Conservation (phyloP, 2,329 filamentous ascomycete species). For the Zymoseptoria crescenta region DNA sequence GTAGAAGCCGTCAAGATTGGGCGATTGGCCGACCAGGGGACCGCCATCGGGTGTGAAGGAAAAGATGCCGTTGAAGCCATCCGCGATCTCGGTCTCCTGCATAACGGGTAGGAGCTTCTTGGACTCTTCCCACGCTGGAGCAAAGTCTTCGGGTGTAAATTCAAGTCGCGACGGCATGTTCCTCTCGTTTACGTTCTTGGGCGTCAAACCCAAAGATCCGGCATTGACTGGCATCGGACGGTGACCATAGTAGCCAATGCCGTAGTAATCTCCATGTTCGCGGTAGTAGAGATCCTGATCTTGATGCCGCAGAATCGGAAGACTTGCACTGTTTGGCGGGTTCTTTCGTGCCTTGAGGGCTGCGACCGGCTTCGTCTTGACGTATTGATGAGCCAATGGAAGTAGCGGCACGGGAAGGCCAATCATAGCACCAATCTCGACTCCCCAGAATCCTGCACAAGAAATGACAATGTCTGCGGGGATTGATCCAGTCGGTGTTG, state of each 20-base stretch:
- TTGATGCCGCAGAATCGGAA: conserved; percentile 56
- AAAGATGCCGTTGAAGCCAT: conserved; percentile 60
- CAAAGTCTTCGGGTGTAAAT: conserved; percentile 54
- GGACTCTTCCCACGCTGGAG: conserved; percentile 51
- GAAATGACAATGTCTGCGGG: conserved; percentile 55
- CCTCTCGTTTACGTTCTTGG: conserved; percentile 47
- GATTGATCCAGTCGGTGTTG: conserved; percentile 42
- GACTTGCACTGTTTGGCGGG: conserved; percentile 42
- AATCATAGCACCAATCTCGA: conserved; percentile 56
- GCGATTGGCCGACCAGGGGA: conserved; percentile 51
- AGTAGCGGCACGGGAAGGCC: conserved; percentile 51
- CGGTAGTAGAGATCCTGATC: conserved; percentile 59
- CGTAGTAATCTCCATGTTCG: conserved; percentile 55
- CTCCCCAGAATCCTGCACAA: conserved; percentile 60
- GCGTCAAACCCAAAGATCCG: conserved; percentile 46
- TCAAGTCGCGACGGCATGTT: conserved; percentile 57
- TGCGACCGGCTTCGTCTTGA: conserved; percentile 50
- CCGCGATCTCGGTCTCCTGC: conserved; percentile 43
- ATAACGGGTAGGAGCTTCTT: conserved; percentile 49
- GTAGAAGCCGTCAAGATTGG: conserved; percentile 53
- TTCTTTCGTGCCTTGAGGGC: conserved; percentile 36
- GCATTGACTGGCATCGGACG: conserved; percentile 54
- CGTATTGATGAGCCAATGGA: conserved; percentile 57
- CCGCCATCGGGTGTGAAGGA: conserved; percentile 60
- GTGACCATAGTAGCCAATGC: conserved; percentile 59